Base-by-base conservation (phyloP, 192 early-diverging fungal genomes). In the Mortierella claussenii region DNA sequence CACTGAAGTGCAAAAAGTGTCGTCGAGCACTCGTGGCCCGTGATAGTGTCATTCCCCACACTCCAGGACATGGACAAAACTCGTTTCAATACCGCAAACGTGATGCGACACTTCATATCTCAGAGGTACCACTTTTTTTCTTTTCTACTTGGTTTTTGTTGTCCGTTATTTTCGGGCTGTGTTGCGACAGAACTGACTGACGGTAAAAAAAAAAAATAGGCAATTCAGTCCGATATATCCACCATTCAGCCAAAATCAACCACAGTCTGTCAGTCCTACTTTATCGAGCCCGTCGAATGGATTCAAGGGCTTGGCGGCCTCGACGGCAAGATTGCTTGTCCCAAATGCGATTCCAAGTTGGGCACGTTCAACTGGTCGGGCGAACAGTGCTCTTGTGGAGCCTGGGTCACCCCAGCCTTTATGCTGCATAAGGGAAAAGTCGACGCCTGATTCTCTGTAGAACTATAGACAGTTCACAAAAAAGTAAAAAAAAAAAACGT, bases 221-320 rank as follows among this genome's bases (percentile, higher is more conserved):
- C 49, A 21, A 65, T 60, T 36, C 80, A 59, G 52, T 65, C 30
- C 20, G 55, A 47, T 40, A 67, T 49, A 31, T 54, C 56, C 3
- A 52, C 23, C 24, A 65, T 74, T 30, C 40, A 53, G 1, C 56
- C 63, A 1, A 40, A 45, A 15, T 36, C 71, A 21, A 47, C 65
- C 31, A 74, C 69, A 18, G 82, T 64, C 27, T 95, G 94, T 71
- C 88, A 89, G 12, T 89, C 89, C 15, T 88, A 90, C 67, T 95
- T 94, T 84, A 83, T 95, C 44, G 94, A 95, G 68, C 90, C 91
- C 15, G 88, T 92, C 82, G 89, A 91, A 60, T 95, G 94, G 94
- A 93, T 95, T 69, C 73, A 85, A n/a, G 85, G 82, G 24, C 53
- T 78, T 11, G 81, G 89, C 43, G 88, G 87, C 12, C 32, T 93